Base-by-base conservation (phyloP, 106 monocot species). In the Phalaenopsis aphrodite region DNA sequence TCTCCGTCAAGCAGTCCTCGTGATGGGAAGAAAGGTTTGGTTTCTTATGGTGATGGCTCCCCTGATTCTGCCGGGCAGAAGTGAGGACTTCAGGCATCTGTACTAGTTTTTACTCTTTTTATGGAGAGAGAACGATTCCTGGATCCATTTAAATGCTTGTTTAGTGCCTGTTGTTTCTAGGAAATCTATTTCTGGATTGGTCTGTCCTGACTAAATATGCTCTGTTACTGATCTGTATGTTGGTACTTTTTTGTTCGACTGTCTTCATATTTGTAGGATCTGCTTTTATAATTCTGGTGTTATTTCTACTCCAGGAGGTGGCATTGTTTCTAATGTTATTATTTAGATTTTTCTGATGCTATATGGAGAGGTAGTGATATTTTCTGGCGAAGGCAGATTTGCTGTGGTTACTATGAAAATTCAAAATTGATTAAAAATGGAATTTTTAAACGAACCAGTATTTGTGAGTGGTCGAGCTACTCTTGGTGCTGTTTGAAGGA, bases 11-110 rank as follows among this genome's bases (percentile, higher is more conserved):
- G 78, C 82, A 90, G 89, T 57, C 83, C 89, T 42, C 16, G 42
- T 9, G 88, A 82, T 58, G 87, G 82, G 42, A 92, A 92, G 82
- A 88, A 88, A 45, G 93, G 69, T 5, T 79, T 99, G 80, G 99
- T 99, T 18, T 90, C 99, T 9, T 99, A 99, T 75, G 99, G 93
- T 8, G 95, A 95, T 81, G 94, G 43, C 2, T 93, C 96, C 43
- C 91, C 95, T 6, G 88, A 88, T 64, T 87, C 83, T 79, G 83
- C 81, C 45, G 84, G 84, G 57, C 81, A 56, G 30, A 83, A 87
- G 66, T 87, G 80, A 77, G 15, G 19, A 48, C 4, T 69, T 65
- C 23, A 65, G 64, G 64, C 24, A 23, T 65, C n/a, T 65, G 64
- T 24, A 2, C 23, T 39, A 39, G 69, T 69, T 69, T 21, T 69